Evolutionary conservation across 352 stramenopile genomes (phyloP).

Genomic region (Phytophthora agathidicida): DNA sequence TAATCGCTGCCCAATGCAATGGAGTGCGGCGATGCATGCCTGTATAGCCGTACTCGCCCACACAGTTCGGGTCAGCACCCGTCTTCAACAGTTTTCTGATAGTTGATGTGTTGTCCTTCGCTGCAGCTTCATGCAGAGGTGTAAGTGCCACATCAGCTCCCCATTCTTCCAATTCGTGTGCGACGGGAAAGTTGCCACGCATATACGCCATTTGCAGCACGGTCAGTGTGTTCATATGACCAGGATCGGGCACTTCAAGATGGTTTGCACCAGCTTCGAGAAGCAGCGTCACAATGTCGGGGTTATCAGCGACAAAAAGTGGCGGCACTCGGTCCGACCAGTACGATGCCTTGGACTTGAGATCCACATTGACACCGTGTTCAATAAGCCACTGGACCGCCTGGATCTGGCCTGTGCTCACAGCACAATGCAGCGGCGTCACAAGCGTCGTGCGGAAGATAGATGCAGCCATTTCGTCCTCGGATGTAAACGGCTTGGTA

Average conservation of each 20-base stretch:
- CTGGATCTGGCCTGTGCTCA: slow-evolving; percentile 64
- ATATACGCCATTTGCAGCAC: slow-evolving; percentile 73
- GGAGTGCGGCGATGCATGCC: slow-evolving; percentile 73
- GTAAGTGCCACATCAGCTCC: slow-evolving; percentile 74
- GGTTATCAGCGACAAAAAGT: slow-evolving; percentile 73
- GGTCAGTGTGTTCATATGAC: slow-evolving; percentile 74
- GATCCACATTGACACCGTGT: slow-evolving; percentile 62
- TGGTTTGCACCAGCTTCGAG: slow-evolving; percentile 73
- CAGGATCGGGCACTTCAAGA: slow-evolving; percentile 67
- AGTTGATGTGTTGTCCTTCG: slow-evolving; percentile 34
- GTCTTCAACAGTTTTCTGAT: slow-evolving; percentile 58
- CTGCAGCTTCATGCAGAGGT: slow-evolving; percentile 70
- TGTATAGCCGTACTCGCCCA: slow-evolving; percentile 73
- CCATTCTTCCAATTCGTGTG: slow-evolving; percentile 69
- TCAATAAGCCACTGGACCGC: slow-evolving; percentile 62
- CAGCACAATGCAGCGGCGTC: slow-evolving; percentile 72
- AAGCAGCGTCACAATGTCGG: slow-evolving; percentile 65
- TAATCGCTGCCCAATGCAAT: slow-evolving; percentile 77
- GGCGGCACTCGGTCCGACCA: slow-evolving; percentile 68
- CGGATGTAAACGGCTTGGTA: slow-evolving; percentile 41
- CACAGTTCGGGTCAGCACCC: slow-evolving; percentile 62
- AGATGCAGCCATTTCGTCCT: slow-evolving; percentile 59
- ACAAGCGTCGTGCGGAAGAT: slow-evolving; percentile 77
- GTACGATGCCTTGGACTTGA: slow-evolving; percentile 64
- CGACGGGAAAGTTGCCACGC: slow-evolving; percentile 67